Conservation (phyloP, 257 asterid genomes). For the Coffea eugenioides region DNA sequence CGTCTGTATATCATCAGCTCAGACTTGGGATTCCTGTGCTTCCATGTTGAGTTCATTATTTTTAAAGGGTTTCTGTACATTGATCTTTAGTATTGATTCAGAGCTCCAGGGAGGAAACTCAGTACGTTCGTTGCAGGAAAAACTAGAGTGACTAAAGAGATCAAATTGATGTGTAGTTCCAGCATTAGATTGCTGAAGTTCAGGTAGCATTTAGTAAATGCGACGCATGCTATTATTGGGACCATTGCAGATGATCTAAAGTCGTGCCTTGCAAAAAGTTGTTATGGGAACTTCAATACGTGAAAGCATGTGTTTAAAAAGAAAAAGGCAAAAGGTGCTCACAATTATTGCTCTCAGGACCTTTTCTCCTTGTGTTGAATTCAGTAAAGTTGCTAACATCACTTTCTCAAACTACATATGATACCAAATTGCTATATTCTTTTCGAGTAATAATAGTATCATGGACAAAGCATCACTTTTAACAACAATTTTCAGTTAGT, state of each 20-base stretch:
- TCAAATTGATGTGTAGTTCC: background rate
- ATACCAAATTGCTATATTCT: background rate
- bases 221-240: constrained; percentile 12
- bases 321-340: constrained; percentile 3
- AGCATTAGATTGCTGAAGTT: background rate
- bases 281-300: background rate
- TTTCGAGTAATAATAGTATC: background rate
- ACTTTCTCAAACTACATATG: background rate
- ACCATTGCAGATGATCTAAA: constrained; percentile 5
- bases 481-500: constrained; percentile 4
- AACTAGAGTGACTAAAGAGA: background rate
- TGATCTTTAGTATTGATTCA: background rate
- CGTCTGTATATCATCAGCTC: background rate
- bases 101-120: background rate
- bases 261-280: constrained; percentile 2
- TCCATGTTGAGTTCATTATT: background rate
- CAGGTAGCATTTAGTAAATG: background rate
- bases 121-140: background rate
- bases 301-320: constrained; percentile 2
- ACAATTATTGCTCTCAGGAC: constrained; percentile 14
- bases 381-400: background rate
- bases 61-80: background rate
- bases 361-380: constrained; percentile 2
- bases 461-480: background rate
- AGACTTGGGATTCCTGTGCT: background rate